Evolutionary conservation across 129 eudicot genomes (phyloP).

Genomic region (Lactuca sativa): DNA sequence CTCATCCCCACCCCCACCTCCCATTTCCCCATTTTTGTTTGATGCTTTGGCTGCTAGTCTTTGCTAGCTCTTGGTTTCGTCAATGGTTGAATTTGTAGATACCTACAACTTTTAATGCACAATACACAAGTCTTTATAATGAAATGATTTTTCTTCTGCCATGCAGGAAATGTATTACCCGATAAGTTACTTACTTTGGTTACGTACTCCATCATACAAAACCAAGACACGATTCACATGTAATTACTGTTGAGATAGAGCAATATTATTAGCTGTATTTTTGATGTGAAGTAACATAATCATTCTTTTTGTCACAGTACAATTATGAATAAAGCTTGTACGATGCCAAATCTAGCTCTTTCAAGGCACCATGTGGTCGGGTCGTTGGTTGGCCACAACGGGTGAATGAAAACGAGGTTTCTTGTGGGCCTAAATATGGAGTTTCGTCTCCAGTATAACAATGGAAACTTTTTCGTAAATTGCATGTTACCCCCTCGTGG

Average conservation of each 20-base stretch:
- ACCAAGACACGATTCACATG: slow-evolving; percentile 14
- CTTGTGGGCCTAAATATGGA: slow-evolving; percentile 37
- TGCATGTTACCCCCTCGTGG: slow-evolving; percentile 94
- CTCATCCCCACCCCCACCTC: slow-evolving; percentile 37
- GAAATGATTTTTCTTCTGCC: background rate
- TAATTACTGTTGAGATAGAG: slow-evolving; percentile 29
- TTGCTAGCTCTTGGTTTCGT: slow-evolving; percentile 15
- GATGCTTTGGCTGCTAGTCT: slow-evolving; percentile 34
- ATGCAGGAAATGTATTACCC: slow-evolving; percentile 2
- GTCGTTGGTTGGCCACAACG: slow-evolving; percentile 56
- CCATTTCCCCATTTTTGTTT: slow-evolving; percentile 32
- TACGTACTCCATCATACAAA: background rate
- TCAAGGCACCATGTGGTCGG: slow-evolving; percentile 62
- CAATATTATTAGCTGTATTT: slow-evolving; percentile 10
- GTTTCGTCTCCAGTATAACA: slow-evolving; percentile 32
- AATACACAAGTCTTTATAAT: background rate
- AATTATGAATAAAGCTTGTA: slow-evolving; percentile 14
- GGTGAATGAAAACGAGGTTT: slow-evolving; percentile 35
- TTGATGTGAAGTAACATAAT: slow-evolving; percentile 16
- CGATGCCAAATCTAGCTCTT: slow-evolving; percentile 31
- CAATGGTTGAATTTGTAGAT: slow-evolving; percentile 1
- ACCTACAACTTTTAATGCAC: background rate
- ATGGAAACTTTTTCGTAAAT: slow-evolving; percentile 29
- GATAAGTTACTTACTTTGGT: background rate
- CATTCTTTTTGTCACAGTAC: slow-evolving; percentile 30